A percentile compares a stretch with the other conserved stretches of the same genome.
Conservation (phyloP, 441 rosid genomes). For the Gossypium davidsonii region DNA sequence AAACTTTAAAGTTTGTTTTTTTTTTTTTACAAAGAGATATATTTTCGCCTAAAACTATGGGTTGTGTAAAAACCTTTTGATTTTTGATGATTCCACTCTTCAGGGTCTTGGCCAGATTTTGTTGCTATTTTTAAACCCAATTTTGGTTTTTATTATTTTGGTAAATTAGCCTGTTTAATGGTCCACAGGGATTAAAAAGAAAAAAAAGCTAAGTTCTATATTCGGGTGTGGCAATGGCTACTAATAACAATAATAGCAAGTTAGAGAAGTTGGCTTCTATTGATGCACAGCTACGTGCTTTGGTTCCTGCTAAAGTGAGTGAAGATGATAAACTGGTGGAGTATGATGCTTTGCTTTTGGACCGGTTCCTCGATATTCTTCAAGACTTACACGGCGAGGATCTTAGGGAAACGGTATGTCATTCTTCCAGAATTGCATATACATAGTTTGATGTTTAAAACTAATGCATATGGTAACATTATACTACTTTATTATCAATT, state of each 20-base stretch:
- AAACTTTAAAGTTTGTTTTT: neutral
- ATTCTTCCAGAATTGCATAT: neutral
- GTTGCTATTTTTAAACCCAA: neutral
- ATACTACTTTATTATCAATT: neutral
- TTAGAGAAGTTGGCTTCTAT: slow-evolving; percentile 90
- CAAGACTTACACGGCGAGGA: slow-evolving; percentile 93
- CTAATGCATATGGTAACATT: neutral
- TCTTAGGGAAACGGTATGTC: slow-evolving; percentile 70
- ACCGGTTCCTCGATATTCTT: slow-evolving; percentile 87
- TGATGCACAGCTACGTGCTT: slow-evolving; percentile 79
- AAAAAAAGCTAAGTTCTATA: neutral
- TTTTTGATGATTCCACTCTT: slow-evolving; percentile 3
- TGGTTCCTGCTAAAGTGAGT: slow-evolving; percentile 78
- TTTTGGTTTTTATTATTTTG: neutral
- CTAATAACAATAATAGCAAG: slow-evolving; percentile 29
- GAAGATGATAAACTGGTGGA: slow-evolving; percentile 95
- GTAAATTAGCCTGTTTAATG: neutral
- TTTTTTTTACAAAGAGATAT: neutral
- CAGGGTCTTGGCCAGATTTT: slow-evolving; percentile 21
- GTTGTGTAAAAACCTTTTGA: neutral
- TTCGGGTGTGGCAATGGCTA: slow-evolving; percentile 39
- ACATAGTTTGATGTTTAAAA: neutral
- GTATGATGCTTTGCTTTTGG: slow-evolving; percentile 87
- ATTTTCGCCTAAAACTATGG: neutral
- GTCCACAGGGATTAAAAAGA: slow-evolving; percentile 12